phyloP scores from a whole-genome alignment of 139 green algal genomes.

The Desmodesmus armatus region DNA sequence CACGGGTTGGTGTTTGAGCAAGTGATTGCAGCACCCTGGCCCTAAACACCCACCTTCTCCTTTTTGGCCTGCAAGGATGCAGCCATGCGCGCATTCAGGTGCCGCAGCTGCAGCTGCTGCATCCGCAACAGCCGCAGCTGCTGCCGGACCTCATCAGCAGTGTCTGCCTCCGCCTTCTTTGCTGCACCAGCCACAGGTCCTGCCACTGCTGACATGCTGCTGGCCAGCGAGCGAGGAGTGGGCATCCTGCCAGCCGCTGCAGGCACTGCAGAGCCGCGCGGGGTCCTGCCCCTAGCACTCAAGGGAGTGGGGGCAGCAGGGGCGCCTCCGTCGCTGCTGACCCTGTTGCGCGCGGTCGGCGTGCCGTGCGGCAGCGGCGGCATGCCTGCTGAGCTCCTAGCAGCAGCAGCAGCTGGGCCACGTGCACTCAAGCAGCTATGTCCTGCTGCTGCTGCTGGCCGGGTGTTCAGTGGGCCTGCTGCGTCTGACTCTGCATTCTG shows the following conservation, averaged over 20 bases:
- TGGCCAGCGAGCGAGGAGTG: neutral
- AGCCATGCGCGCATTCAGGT: constrained; percentile 11
- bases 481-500: neutral
- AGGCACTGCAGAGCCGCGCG: neutral
- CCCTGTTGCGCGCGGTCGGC: neutral
- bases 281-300: neutral
- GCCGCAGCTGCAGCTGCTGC: constrained; percentile 28
- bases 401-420: neutral
- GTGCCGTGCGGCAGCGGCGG: neutral
- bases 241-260: neutral
- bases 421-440: neutral
- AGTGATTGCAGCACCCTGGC: neutral
- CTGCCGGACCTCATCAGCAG: neutral
- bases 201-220: neutral
- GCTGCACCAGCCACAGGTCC: no score
- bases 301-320: neutral
- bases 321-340: neutral
- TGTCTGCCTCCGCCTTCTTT: neutral
- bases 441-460: constrained; percentile 15
- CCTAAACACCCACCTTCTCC: constrained; percentile 3
- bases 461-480: neutral
- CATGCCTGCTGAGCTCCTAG: neutral
- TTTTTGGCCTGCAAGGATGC: constrained; percentile 5
- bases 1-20: neutral
- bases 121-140: constrained; percentile 16